Percentiles rank a stretch among this genome's conserved stretches.
Conservation (phyloP, 2,329 filamentous ascomycete genomes). For the Camillea tinctor region DNA sequence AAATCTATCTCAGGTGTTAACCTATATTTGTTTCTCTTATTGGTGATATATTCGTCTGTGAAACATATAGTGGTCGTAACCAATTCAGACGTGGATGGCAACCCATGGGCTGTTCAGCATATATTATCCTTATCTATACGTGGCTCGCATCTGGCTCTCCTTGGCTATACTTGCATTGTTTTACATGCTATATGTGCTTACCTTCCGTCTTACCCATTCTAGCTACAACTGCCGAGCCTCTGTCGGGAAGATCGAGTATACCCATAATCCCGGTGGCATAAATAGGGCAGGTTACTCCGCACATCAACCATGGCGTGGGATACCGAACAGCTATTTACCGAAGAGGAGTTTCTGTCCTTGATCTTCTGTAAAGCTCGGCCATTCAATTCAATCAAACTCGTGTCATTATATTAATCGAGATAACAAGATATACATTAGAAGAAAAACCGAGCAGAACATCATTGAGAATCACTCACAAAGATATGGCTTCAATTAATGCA, state of each 20-base stretch:
- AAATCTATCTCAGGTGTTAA: neutral
- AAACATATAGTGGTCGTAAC: too few species aligned
- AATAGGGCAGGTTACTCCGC: slow-evolving; percentile 15
- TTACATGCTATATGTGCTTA: neutral
- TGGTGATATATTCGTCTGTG: too few species aligned
- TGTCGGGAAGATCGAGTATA: slow-evolving; percentile 14
- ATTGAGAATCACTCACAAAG: slow-evolving; percentile 33
- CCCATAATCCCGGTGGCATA: slow-evolving; percentile 7
- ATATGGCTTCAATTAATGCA: neutral
- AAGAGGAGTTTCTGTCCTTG: neutral
- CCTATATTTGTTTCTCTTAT: neutral
- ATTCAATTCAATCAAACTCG: too few species aligned
- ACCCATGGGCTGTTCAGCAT: too few species aligned
- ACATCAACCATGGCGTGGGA: neutral
- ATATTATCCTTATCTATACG: too few species aligned
- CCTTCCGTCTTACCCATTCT: neutral
- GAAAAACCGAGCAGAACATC: slow-evolving; percentile 1
- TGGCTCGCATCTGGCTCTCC: neutral
- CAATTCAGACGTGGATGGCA: too few species aligned
- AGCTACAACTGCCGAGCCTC: slow-evolving; percentile 18
- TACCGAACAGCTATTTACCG: neutral
- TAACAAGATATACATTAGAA: neutral
- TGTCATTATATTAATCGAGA: neutral
- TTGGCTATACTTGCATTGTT: neutral
- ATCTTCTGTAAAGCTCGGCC: neutral